Conservation (phyloP, 2,329 filamentous ascomycete species). For the Pestalotiopsis sp. region DNA sequence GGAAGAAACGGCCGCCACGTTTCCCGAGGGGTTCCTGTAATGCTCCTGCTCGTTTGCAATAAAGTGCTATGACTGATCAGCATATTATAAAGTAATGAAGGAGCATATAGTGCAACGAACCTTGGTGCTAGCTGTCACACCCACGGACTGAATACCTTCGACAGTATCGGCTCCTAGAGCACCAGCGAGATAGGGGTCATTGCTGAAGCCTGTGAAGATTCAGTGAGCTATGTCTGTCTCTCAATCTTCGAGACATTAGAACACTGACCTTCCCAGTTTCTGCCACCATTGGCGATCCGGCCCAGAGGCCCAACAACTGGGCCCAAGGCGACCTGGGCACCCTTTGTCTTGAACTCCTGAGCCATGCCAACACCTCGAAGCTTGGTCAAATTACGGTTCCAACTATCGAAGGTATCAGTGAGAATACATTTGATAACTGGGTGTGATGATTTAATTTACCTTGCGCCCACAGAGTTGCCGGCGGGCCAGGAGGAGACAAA, state of each 20-base stretch:
- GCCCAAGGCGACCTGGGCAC: slow-evolving; percentile 76
- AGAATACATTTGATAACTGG: not conserved
- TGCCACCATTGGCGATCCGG: slow-evolving; percentile 59
- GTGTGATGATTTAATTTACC: slow-evolving; percentile 16
- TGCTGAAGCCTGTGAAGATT: slow-evolving; percentile 33
- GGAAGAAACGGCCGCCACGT: slow-evolving; percentile 43
- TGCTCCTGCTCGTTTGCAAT: slow-evolving; percentile 77
- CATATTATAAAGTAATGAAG: not conserved
- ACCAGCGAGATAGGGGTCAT: slow-evolving; percentile 63
- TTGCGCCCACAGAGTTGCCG: slow-evolving; percentile 63
- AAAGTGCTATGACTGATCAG: slow-evolving; percentile 48
- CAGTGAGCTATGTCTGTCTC: not conserved
- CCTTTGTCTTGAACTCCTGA: slow-evolving; percentile 73
- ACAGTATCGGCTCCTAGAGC: slow-evolving; percentile 54
- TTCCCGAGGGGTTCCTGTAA: slow-evolving; percentile 64
- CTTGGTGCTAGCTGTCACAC: slow-evolving; percentile 68
- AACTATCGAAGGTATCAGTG: slow-evolving; percentile 36
- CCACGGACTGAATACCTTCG: slow-evolving; percentile 67
- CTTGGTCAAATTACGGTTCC: slow-evolving; percentile 73
- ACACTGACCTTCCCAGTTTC: slow-evolving; percentile 62
- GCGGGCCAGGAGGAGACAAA: slow-evolving; percentile 43
- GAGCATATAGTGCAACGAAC: slow-evolving; percentile 23
- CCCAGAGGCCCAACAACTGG: slow-evolving; percentile 73
- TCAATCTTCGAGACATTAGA: not conserved
- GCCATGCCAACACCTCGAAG: slow-evolving; percentile 74